phyloP scores from a whole-genome alignment of 306 rosid species.

The Cicer arietinum region DNA sequence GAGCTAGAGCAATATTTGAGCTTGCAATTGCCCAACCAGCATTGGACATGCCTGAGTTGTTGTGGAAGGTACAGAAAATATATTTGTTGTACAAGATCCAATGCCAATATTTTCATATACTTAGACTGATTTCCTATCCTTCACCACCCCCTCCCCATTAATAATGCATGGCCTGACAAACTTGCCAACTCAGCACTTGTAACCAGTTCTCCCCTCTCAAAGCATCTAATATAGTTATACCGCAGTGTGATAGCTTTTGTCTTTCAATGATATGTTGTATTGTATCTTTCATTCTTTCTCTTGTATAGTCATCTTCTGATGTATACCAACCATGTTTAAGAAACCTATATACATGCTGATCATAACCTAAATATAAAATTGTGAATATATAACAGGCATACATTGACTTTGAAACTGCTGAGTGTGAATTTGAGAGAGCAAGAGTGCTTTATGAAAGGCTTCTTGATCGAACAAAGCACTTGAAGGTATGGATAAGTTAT shows the following conservation, averaged over 20 bases:
- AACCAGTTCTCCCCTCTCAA: too few species aligned
- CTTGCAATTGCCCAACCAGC: conserved; percentile 87
- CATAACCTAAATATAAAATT: conserved; percentile 24
- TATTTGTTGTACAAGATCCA: conserved; percentile 2
- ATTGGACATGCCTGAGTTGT: conserved; percentile 86
- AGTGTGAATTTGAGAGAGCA: conserved; percentile 80
- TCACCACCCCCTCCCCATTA: too few species aligned
- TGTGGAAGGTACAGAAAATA: conserved; percentile 73
- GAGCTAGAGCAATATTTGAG: conserved; percentile 83
- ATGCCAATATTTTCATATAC: too few species aligned
- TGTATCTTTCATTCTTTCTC: conserved; percentile 5
- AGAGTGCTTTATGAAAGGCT: conserved; percentile 80
- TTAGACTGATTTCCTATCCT: too few species aligned
- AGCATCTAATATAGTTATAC: not conserved
- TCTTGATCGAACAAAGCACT: conserved; percentile 87
- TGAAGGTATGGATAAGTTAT: conserved; percentile 90
- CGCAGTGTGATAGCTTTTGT: not conserved
- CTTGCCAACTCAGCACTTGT: too few species aligned
- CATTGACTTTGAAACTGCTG: conserved; percentile 82
- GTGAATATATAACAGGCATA: conserved; percentile 63
- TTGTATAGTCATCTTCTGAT: conserved; percentile 4
- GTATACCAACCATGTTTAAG: conserved; percentile 1
- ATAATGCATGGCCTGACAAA: too few species aligned
- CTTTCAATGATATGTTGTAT: conserved; percentile 6
- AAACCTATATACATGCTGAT: not conserved